Evolutionary conservation across 768 basidiomycete species (phyloP).

Genomic region (Cubamyces sp.): DNA sequence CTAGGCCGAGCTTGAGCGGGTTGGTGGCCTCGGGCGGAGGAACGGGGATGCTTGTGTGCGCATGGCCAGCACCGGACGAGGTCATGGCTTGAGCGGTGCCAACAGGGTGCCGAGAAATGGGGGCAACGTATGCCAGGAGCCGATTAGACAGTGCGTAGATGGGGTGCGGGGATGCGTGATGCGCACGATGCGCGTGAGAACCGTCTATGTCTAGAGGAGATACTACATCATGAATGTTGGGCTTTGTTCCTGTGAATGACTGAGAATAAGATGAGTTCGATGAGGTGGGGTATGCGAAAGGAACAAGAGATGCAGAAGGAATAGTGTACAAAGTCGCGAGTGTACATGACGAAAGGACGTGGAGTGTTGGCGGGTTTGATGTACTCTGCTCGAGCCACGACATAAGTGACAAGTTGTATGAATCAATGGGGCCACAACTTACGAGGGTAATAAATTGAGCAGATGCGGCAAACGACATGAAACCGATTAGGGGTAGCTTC

Average conservation of each 20-base stretch:
- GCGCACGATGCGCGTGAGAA: conserved; percentile 1
- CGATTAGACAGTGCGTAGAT: conserved; percentile 64
- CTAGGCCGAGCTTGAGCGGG: conserved; percentile 33
- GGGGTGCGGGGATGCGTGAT: conserved; percentile 42
- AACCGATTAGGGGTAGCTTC: conserved; percentile 46
- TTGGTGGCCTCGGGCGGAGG: conserved; percentile 16
- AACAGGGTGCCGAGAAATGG: conserved; percentile 34
- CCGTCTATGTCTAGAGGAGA: conserved; percentile 40
- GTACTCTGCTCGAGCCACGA: conserved; percentile 48
- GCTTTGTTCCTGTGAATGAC: conserved; percentile 38
- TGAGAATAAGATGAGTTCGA: neutral
- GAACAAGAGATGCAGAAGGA: conserved; percentile 47
- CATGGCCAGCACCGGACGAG: conserved; percentile 6
- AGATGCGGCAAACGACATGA: conserved; percentile 50
- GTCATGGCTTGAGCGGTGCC: conserved; percentile 9
- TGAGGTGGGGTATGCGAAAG: conserved; percentile 43
- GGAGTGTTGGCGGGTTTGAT: conserved; percentile 55
- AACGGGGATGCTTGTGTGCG: conserved; percentile 22
- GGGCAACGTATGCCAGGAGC: conserved; percentile 63
- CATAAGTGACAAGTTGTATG: neutral
- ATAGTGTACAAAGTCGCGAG: conserved; percentile 57
- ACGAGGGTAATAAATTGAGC: conserved; percentile 60
- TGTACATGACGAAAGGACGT: conserved; percentile 59
- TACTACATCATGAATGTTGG: conserved; percentile 38
- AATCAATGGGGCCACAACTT: conserved; percentile 7